Evolutionary conservation across 345 rosid species (phyloP), one percentile per base, ranked within the genome.

Genomic region (Eucalyptus albens): DNA sequence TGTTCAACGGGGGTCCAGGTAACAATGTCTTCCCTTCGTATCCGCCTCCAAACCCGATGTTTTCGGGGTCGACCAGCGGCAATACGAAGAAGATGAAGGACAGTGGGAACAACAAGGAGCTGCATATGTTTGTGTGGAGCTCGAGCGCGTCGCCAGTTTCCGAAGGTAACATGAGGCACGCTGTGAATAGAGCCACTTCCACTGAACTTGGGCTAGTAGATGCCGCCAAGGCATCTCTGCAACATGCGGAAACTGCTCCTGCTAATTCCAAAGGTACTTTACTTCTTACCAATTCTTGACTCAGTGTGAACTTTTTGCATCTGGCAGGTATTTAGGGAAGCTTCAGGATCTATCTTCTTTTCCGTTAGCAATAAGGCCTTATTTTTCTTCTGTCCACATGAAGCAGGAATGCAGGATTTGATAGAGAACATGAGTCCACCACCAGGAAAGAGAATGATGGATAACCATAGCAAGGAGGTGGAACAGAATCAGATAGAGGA

Each of bases 121-220:
- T 94, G 59, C 96, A 96, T 91, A 94, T 96, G 99, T 96, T 95
- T 12, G 97, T 94, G 42, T 96, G 99, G 99, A 96, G 97, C 93
- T 94, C 99, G 11, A 96, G 95, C 89, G 94, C 96, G 26, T 96
- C 99, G 45, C 99, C 99, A 1, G 95, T 93, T 37, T 96, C 99
- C 1, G 97, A 96, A 92, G 96, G 93, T 27, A 94, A 96, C 89
- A 88, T 89, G 26, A 94, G 93, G 83, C 93, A 93, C 65, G 96
- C 94, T 27, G 94, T 94, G 31, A 93, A 94, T 37, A 92, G 93
- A 89, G 94, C 91, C 80, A 91, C 91, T 80, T 94, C 95, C 56
- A 89, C 94, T 16, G 87, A 87, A 55, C 51, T 69, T 8, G 87
- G 47, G 49, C 90, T 47, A 29, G 82, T 60, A 33, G 80, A 53